Conservation (phyloP, 2,329 filamentous ascomycete genomes). For the Hansfordia pulvinata region DNA sequence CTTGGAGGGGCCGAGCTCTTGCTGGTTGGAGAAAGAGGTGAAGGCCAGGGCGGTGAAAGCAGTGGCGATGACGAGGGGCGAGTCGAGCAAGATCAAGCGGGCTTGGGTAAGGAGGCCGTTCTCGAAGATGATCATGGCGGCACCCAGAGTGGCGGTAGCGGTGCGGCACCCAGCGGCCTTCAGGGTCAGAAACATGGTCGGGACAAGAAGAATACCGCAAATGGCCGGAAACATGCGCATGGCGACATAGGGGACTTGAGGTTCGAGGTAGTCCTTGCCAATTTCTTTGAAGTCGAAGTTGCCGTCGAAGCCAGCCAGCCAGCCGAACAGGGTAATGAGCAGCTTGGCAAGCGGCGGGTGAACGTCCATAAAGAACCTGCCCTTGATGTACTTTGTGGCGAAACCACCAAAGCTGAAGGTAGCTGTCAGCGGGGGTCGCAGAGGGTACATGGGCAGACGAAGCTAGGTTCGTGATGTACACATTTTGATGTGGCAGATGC, state of each 20-base stretch:
- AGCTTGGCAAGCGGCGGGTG: constrained; percentile 95
- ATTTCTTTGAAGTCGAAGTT: constrained; percentile 99
- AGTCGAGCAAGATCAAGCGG: constrained; percentile 89
- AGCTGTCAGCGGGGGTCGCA: neutral
- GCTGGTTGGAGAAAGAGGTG: constrained; percentile 89
- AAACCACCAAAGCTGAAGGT: constrained; percentile 80
- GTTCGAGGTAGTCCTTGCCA: constrained; percentile 95
- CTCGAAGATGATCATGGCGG: constrained; percentile 84
- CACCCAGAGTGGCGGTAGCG: constrained; percentile 69
- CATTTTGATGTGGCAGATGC: constrained; percentile 4
- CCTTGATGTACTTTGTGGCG: constrained; percentile 98
- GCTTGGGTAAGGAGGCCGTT: constrained; percentile 94
- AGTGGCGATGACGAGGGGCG: constrained; percentile 84
- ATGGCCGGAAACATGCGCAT: constrained; percentile 92
- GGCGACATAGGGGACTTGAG: constrained; percentile 87
- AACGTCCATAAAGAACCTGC: constrained; percentile 99
- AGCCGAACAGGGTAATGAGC: constrained; percentile 88
- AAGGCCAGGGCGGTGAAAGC: constrained; percentile 84
- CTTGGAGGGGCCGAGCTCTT: constrained; percentile 79
- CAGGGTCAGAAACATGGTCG: constrained; percentile 86
- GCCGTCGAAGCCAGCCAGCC: constrained; percentile 87
- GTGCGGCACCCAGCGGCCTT: constrained; percentile 86
- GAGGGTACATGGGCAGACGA: neutral
- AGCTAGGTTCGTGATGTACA: constrained; percentile 6
- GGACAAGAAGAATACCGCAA: constrained; percentile 76